Base-by-base conservation (phyloP, 192 early-diverging fungal genomes). In the Mortierella hygrophila region DNA sequence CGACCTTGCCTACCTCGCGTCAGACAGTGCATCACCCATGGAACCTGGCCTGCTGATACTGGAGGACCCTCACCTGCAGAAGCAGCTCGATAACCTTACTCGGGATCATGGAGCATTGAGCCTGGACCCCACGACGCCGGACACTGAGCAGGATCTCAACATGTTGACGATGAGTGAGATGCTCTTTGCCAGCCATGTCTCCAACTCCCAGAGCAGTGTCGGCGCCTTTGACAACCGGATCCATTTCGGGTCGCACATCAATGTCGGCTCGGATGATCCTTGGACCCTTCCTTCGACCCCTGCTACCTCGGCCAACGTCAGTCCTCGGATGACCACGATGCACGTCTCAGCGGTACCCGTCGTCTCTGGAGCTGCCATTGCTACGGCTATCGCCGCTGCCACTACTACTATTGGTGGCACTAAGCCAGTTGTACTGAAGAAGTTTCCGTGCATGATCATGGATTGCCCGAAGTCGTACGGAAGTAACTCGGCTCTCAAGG, bases 161-260 rank as follows among this genome's bases (percentile, higher is more conserved):
- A 80, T 86, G 37, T 71, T 82, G 7, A 72, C 75, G 1, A 77
- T 82, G 81, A 86, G 81, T 40, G 79, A 86, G 52, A 32, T 86
- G 18, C 44, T 80, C 21, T 81, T 86, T 70, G 84, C 84, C 10
- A 80, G 77, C 35, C 75, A 80, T 35, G 74, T 86, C 21, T 49
- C 72, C 46, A 69, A 71, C 44, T 77, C 79, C 11, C 35, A 81
- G 46, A 80, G 42, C 44, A 65, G 13, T n/a, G 57, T 60, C 29
- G 60, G 55, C 49, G 32, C 70, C 20, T 75, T 70, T 40, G 77
- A 47, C 71, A 86, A 86, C 79, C 70, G 84, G 54, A 81, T 86
- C 21, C 84, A 86, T 46, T 86, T 86, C 78, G 84, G 84, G 16
- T 77, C 75, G 2, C 84, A 86, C 20, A 86, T 86, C 75, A 86